Conservation (phyloP, 805 yeast species). For the Candida coquimbonensis region DNA sequence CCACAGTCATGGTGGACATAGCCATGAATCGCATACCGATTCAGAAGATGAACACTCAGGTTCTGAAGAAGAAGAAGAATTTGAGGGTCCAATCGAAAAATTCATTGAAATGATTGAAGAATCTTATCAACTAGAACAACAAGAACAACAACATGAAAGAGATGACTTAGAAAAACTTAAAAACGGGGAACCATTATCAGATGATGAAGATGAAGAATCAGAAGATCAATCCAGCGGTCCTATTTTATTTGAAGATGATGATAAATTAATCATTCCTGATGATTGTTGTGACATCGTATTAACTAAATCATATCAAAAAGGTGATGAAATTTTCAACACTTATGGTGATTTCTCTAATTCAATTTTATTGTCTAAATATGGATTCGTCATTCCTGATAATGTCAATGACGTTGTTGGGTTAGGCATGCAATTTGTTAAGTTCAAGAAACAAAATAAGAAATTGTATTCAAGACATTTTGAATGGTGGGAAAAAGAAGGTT, state of each 20-base stretch:
- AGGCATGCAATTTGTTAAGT: conserved; percentile 40
- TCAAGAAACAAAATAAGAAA: conserved; percentile 25
- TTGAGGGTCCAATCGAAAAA: conserved; percentile 23
- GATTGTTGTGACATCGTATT: conserved; percentile 69
- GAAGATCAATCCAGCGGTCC: conserved; percentile 19
- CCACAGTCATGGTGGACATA: conserved; percentile 8
- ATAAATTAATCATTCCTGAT: conserved; percentile 33
- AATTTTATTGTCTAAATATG: conserved; percentile 65
- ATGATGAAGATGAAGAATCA: not conserved
- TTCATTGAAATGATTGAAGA: conserved; percentile 25
- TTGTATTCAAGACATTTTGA: conserved; percentile 32
- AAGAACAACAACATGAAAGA: conserved; percentile 10
- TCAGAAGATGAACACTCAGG: conserved; percentile 6
- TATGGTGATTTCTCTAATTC: conserved; percentile 73
- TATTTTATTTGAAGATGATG: conserved; percentile 15
- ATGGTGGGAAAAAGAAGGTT: conserved; percentile 46
- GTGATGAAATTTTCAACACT: conserved; percentile 69
- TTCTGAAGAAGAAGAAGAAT: conserved; percentile 14
- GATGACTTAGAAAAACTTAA: conserved; percentile 6
- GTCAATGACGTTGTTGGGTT: conserved; percentile 50
- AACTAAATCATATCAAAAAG: conserved; percentile 33
- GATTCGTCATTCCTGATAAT: conserved; percentile 57
- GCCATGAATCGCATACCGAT: conserved; percentile 9
- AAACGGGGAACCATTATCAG: conserved; percentile 1
- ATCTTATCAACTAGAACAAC: conserved; percentile 12